Percentiles rank a stretch among this genome's conserved stretches.
Evolutionary conservation across 495 filamentous ascomycete genomes (phyloP).

Genomic region (Rhizodiscina lignyota): DNA sequence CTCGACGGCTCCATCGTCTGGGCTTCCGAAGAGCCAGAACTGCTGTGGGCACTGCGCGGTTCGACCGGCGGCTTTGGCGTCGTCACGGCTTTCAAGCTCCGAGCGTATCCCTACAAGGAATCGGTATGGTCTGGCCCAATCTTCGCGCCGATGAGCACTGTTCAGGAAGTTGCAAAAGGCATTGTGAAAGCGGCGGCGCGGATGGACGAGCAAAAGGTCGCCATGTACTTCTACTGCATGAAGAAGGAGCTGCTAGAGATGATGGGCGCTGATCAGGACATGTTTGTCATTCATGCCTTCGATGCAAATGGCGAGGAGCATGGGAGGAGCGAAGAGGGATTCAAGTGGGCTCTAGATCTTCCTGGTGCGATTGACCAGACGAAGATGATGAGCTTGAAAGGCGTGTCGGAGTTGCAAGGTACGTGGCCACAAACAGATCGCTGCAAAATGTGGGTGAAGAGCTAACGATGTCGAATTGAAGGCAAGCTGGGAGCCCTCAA

Average conservation of each 20-base stretch:
- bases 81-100: slow-evolving; percentile 13
- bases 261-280: too few relatives aligned
- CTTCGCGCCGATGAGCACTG: slow-evolving; percentile 7
- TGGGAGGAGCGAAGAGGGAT: slow-evolving; percentile 9
- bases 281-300: slow-evolving; percentile 13
- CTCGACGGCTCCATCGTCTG: slow-evolving; percentile 14
- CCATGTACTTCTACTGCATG: slow-evolving; percentile 15
- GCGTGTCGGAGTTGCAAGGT: too few relatives aligned
- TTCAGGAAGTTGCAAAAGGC: slow-evolving; percentile 7
- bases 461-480: slow-evolving; percentile 2
- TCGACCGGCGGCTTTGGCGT: slow-evolving; percentile 16
- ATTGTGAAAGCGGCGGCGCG: slow-evolving; percentile 8
- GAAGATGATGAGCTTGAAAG: too few relatives aligned
- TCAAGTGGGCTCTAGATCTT: slow-evolving; percentile 17
- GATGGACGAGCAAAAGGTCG: slow-evolving; percentile 13
- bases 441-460: too few relatives aligned
- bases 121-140: slow-evolving; percentile 12
- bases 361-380: too few relatives aligned
- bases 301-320: slow-evolving; percentile 18
- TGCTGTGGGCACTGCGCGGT: slow-evolving; percentile 18
- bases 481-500: slow-evolving; percentile 5
- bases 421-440: too few relatives aligned
- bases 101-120: slow-evolving; percentile 11
- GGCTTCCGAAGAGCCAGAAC: slow-evolving; percentile 17
- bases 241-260: too few relatives aligned